Evolutionary conservation across 2,329 filamentous ascomycete genomes (phyloP), one percentile per base, ranked within the genome.

Genomic region (Calonectria naviculata): DNA sequence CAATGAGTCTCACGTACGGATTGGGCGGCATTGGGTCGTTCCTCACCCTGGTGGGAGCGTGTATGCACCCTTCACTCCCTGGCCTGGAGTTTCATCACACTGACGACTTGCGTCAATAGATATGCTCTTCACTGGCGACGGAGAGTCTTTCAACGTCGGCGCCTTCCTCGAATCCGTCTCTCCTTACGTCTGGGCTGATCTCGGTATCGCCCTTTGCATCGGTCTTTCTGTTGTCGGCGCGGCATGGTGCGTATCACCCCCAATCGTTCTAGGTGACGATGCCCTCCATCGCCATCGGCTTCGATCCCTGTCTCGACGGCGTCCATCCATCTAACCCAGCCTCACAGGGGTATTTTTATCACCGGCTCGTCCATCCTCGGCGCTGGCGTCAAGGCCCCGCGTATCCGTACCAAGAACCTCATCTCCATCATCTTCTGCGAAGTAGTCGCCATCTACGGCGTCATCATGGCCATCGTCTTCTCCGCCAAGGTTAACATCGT

Each of bases 401-500:
- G 97, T 79, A 99, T 99, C 86, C 94, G 97, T 83, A 99, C 97
- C 74, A 99, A 99, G 92, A 99, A 99, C 89, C 86, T 99, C 81
- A 98, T 99, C 83, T 98, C 96, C 80, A 99, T 99, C 85, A 98
- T 99, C 86, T 99, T 99, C 87, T 99, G 97, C 88, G 97, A 99
- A 87, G 97, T 99, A 81, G 97, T 99, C 80, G 97, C 97, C 85
- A 99, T 99, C 84, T 99, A 99, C 89, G 97, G 97, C 80, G 96
- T 99, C 85, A 99, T 99, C 86, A 99, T 99, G 95, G 93, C 95
- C 79, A 99, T 99, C 83, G 94, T 99, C 80, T 98, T 98, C 87
- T 97, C 95, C 52, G 90, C 95, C 73, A 97, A 98, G 85, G 86
- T 99, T 78, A 89, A 90, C 78, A 83, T 89, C 67, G 89, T 97